These are phyloP conservation scores for Coemansia sp. DNA, from an alignment of 371 early-diverging fungal genomes.

Conservation along the genomic window DNA sequence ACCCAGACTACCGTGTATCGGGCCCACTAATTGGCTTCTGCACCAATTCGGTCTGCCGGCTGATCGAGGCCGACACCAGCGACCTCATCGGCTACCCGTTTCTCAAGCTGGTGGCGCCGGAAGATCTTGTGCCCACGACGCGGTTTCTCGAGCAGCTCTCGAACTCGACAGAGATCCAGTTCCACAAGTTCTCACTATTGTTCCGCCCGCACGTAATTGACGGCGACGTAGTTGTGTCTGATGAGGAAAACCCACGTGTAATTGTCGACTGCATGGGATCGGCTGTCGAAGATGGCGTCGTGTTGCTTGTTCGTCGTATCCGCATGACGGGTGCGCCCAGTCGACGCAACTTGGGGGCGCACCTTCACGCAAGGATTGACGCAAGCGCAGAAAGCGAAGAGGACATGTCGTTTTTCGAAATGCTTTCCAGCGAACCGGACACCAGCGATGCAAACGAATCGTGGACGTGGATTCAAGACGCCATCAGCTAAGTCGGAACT, in stretches of 20 bases:
- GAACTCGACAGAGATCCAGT: constrained; percentile 23
- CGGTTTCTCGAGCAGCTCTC: constrained; percentile 24
- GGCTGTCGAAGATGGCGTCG: constrained; percentile 36
- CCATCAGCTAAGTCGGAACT: no score
- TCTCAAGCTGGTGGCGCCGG: constrained; percentile 37
- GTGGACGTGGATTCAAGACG: constrained; percentile 4
- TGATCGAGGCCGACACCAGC: constrained; percentile 30
- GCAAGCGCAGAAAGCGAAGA: constrained; percentile 19
- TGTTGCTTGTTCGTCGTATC: constrained; percentile 28
- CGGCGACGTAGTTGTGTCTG: constrained; percentile 26
- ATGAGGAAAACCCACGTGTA: constrained; percentile 19
- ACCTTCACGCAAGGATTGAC: neutral
- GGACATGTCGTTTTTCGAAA: constrained; percentile 28
- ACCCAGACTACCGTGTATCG: neutral
- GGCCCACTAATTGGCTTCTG: constrained; percentile 38
- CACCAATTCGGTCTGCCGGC: constrained; percentile 23
- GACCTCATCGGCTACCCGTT: constrained; percentile 31
- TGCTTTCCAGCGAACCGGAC: constrained; percentile 28
- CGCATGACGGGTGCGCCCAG: constrained; percentile 15
- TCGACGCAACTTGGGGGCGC: constrained; percentile 13
- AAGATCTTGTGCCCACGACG: constrained; percentile 20
- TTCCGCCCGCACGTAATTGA: constrained; percentile 30
- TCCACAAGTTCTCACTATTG: constrained; percentile 31
- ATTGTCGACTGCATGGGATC: constrained; percentile 37
- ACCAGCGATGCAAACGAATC: constrained; percentile 25